phyloP scores from a whole-genome alignment of 805 yeast genomes.

The Cyberlindnera bimundalis region DNA sequence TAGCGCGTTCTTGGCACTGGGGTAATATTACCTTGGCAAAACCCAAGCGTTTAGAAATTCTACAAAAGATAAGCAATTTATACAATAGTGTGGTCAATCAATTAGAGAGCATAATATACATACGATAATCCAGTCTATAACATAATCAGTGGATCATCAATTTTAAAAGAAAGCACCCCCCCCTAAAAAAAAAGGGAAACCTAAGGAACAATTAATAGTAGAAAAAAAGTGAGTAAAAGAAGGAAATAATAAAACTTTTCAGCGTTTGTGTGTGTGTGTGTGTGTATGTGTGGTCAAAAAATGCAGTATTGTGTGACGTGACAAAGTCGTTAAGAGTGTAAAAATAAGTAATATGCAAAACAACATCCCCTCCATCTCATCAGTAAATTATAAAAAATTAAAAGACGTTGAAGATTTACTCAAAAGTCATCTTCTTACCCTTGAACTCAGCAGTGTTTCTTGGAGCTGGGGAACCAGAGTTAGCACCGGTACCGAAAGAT shows the following conservation, averaged over 20 bases:
- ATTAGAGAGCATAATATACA: not conserved
- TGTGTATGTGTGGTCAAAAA: not conserved
- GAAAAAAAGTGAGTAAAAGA: not conserved
- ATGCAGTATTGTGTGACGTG: not conserved
- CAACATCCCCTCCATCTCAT: not conserved
- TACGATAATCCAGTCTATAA: constrained; percentile 2
- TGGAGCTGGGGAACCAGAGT: constrained; percentile 28
- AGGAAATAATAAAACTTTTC: not conserved
- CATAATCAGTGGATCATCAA: not conserved
- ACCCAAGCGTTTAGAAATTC: too few relatives aligned
- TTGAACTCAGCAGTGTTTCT: constrained; percentile 64
- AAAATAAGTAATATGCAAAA: not conserved
- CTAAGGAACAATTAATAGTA: not conserved
- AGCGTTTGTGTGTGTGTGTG: not conserved
- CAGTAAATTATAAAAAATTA: not conserved
- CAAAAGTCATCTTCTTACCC: constrained; percentile 83
- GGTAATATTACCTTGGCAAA: too few relatives aligned
- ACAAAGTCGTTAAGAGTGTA: not conserved
- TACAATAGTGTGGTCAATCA: not conserved
- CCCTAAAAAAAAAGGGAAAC: not conserved
- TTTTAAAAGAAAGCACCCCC: not conserved
- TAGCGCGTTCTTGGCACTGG: too few relatives aligned
- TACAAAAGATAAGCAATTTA: not conserved
- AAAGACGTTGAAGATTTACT: constrained; percentile 37
- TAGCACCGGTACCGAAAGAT: constrained; percentile 55